Percentiles rank a stretch among this genome's conserved stretches.
Evolutionary conservation across 768 basidiomycete species (phyloP).

Genomic region (Pilatotrama ljubarskyi): DNA sequence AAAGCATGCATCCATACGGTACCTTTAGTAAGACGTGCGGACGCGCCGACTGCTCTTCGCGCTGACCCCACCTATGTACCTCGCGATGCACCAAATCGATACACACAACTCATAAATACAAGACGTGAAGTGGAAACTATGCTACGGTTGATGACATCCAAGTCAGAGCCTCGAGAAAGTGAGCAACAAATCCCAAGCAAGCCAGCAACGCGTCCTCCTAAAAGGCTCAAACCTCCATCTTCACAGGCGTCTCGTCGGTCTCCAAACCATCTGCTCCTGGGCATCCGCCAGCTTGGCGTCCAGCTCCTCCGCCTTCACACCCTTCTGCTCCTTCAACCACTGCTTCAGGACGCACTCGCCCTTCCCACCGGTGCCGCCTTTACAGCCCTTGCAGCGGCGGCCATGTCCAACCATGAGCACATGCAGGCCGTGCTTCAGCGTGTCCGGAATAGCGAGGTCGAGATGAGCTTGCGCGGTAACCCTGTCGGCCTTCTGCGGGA

Average conservation of each 20-base stretch:
- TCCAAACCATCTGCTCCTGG: conserved; percentile 1
- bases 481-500: conserved; percentile 46
- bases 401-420: conserved; percentile 62
- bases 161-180: background rate
- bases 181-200: too few relatives aligned
- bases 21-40: background rate
- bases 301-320: conserved; percentile 20
- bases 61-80: too few relatives aligned
- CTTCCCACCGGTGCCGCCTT: conserved; percentile 31
- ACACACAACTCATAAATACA: background rate
- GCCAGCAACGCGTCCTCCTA: too few relatives aligned
- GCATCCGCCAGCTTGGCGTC: conserved; percentile 20
- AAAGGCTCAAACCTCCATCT: background rate
- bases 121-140: background rate
- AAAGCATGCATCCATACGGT: too few relatives aligned
- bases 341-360: conserved; percentile 38
- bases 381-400: conserved; percentile 54
- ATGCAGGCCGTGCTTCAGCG: conserved; percentile 58
- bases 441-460: conserved; percentile 49
- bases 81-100: too few relatives aligned
- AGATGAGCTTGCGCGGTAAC: conserved; percentile 59
- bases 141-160: background rate
- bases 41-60: too few relatives aligned
- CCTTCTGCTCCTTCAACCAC: conserved; percentile 34
- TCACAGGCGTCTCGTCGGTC: background rate